phyloP scores from a whole-genome alignment of 2,329 filamentous ascomycete genomes.

The Chalaropsis thielavioides region DNA sequence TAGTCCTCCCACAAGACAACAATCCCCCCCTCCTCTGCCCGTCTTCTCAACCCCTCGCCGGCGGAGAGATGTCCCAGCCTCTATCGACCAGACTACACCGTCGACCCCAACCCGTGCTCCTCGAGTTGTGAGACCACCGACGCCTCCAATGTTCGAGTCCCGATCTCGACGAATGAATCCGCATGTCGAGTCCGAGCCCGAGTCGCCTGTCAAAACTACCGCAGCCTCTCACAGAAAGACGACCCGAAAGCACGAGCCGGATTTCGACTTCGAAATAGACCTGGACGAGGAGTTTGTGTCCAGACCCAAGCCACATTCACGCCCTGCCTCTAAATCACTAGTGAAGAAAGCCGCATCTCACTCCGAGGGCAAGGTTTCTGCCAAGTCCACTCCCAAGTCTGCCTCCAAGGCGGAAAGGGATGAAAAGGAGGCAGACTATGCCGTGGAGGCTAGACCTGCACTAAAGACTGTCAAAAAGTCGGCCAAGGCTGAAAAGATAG shows the following conservation, averaged over 20 bases:
- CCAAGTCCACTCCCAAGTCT: slow-evolving; percentile 8
- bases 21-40: slow-evolving; percentile 5
- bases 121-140: not conserved
- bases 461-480: slow-evolving; percentile 8
- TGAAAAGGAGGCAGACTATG: not conserved
- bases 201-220: slow-evolving; percentile 15
- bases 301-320: slow-evolving; percentile 2
- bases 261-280: not conserved
- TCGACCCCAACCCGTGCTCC: slow-evolving; percentile 11
- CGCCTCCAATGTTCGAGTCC: slow-evolving; percentile 2
- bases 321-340: slow-evolving; percentile 10
- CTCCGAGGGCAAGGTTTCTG: not conserved
- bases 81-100: not conserved
- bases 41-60: slow-evolving; percentile 7
- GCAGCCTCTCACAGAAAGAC: not conserved
- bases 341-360: not conserved
- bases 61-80: not conserved
- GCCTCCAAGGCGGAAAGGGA: not conserved
- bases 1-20: slow-evolving; percentile 24
- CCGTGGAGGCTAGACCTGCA: not conserved
- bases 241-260: not conserved
- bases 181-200: slow-evolving; percentile 14
- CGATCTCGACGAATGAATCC: slow-evolving; percentile 5
- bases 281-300: not conserved
- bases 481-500: slow-evolving; percentile 4